These are phyloP conservation scores for Phialophora chinensis DNA, from an alignment of 2,329 filamentous ascomycete genomes.

Conservation along the genomic window DNA sequence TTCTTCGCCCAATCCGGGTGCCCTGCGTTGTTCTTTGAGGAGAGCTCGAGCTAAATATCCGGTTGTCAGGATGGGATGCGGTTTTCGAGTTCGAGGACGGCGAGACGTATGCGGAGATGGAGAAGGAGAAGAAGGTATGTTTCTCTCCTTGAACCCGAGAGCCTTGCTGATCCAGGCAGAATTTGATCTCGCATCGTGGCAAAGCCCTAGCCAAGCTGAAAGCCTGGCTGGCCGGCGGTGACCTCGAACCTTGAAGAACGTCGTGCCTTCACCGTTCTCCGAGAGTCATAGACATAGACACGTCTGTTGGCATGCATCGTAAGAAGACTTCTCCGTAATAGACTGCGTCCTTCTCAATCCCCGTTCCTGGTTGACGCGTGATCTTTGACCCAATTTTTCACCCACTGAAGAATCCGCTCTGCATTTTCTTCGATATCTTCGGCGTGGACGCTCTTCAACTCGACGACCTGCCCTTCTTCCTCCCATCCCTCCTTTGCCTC, in stretches of 20 bases:
- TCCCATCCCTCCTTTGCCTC: slow-evolving; percentile 90
- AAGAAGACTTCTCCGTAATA: neutral
- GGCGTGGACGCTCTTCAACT: slow-evolving; percentile 78
- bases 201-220: slow-evolving; percentile 87
- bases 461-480: slow-evolving; percentile 72
- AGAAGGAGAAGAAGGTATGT: slow-evolving; percentile 80
- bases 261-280: neutral
- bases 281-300: slow-evolving; percentile 2
- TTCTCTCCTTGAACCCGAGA: neutral
- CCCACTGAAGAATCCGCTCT: slow-evolving; percentile 80
- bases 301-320: neutral
- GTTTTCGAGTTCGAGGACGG: slow-evolving; percentile 88
- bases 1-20: neutral
- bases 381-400: slow-evolving; percentile 77
- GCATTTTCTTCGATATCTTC: slow-evolving; percentile 90
- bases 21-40: neutral
- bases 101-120: slow-evolving; percentile 95
- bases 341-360: neutral
- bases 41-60: neutral
- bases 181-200: slow-evolving; percentile 87
- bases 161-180: slow-evolving; percentile 53
- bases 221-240: slow-evolving; percentile 70
- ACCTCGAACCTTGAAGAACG: slow-evolving; percentile 32
- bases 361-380: slow-evolving; percentile 39
- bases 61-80: slow-evolving; percentile 81